phyloP scores from a whole-genome alignment of 2,329 filamentous ascomycete genomes.

The Fusarium falciforme region DNA sequence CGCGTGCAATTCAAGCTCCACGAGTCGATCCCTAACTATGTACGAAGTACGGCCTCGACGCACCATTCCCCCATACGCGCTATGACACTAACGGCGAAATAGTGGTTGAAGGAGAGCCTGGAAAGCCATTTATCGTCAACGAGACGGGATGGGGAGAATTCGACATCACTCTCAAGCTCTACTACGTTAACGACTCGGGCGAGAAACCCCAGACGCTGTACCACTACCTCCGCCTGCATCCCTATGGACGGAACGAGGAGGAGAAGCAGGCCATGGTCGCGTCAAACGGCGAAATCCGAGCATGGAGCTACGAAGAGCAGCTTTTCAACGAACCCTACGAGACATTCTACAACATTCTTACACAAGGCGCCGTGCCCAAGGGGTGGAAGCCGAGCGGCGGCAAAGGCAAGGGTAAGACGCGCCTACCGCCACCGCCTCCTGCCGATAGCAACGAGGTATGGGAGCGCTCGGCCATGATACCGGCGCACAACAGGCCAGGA shows the following conservation, averaged over 20 bases:
- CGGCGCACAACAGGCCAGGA: conserved; percentile 71
- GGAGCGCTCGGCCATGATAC: conserved; percentile 80
- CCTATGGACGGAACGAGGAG: conserved; percentile 85
- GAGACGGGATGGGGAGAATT: conserved; percentile 99
- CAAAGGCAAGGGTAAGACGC: conserved; percentile 63
- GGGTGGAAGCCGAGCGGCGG: conserved; percentile 60
- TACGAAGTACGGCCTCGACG: conserved; percentile 70
- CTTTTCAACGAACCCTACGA: conserved; percentile 98
- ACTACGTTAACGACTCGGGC: conserved; percentile 86
- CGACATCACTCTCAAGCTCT: conserved; percentile 93
- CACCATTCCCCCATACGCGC: background rate
- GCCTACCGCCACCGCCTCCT: conserved; percentile 53
- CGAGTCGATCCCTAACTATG: conserved; percentile 93
- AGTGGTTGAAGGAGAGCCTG: conserved; percentile 77
- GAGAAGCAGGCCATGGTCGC: conserved; percentile 71
- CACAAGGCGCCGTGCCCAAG: conserved; percentile 72
- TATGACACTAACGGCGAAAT: conserved; percentile 29
- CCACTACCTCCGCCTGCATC: conserved; percentile 90
- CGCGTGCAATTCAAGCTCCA: conserved; percentile 99
- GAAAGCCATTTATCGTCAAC: conserved; percentile 81
- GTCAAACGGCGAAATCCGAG: conserved; percentile 73
- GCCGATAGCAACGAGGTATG: conserved; percentile 63
- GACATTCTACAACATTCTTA: conserved; percentile 89
- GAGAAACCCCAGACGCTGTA: conserved; percentile 98
- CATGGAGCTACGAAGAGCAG: conserved; percentile 91